A percentile compares a stretch with the other conserved stretches of the same genome.
Evolutionary conservation across 306 rosid species (phyloP).

Genomic region (Trifolium subterraneum): DNA sequence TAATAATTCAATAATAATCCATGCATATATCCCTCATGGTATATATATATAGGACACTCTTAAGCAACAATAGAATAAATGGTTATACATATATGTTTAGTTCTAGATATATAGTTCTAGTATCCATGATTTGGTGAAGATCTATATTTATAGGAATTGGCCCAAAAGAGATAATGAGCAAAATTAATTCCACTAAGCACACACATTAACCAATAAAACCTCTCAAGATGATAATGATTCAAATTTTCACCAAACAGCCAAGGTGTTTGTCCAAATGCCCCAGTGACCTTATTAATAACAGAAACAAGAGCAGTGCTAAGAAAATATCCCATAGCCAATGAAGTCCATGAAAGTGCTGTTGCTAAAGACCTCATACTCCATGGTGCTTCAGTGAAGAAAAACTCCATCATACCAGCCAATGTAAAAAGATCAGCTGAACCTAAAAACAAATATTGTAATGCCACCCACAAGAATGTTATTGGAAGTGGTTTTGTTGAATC

Average conservation of each 20-base stretch:
- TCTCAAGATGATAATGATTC: slow-evolving; percentile 73
- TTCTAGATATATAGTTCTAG: slow-evolving; percentile 10
- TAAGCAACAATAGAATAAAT: slow-evolving; percentile 21
- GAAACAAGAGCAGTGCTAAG: slow-evolving; percentile 73
- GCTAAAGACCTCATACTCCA: slow-evolving; percentile 75
- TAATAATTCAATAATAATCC: slow-evolving; percentile 30
- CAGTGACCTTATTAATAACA: slow-evolving; percentile 54
- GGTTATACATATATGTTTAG: background rate
- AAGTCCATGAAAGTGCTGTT: slow-evolving; percentile 79
- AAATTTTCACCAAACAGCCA: slow-evolving; percentile 70
- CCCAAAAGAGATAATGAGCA: slow-evolving; percentile 66
- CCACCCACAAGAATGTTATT: slow-evolving; percentile 75
- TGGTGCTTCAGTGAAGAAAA: slow-evolving; percentile 89
- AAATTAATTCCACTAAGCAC: slow-evolving; percentile 66
- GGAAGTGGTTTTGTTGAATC: slow-evolving; percentile 63
- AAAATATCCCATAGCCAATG: slow-evolving; percentile 78
- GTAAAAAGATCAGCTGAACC: slow-evolving; percentile 88
- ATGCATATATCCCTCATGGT: slow-evolving; percentile 19
- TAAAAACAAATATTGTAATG: slow-evolving; percentile 68
- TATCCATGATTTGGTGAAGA: slow-evolving; percentile 28
- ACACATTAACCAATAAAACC: slow-evolving; percentile 85
- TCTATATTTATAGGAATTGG: slow-evolving; percentile 61
- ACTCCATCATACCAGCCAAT: slow-evolving; percentile 82
- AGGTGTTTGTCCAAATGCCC: slow-evolving; percentile 51
- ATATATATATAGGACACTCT: background rate